Percentiles rank a stretch among this genome's conserved stretches.
phyloP scores from a whole-genome alignment of 768 basidiomycete species.

The Russula earlei region DNA sequence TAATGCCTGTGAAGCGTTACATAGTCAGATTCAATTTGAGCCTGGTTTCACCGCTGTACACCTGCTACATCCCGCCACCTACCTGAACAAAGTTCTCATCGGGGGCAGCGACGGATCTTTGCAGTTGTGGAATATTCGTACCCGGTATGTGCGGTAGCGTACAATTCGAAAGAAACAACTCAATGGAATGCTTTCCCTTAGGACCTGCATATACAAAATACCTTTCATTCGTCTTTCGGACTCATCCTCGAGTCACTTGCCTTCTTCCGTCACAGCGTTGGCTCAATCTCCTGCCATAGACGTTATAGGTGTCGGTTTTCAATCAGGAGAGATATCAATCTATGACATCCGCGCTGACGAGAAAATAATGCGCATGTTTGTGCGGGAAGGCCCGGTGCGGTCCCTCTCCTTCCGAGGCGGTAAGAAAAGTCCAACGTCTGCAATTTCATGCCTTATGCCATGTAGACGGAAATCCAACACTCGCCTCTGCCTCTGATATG shows the following conservation, averaged over 20 bases:
- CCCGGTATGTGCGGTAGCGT: slow-evolving; percentile 43
- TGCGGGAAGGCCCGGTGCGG: slow-evolving; percentile 77
- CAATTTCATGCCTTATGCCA: slow-evolving; percentile 4
- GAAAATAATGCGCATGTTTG: slow-evolving; percentile 76
- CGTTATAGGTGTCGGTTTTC: slow-evolving; percentile 87
- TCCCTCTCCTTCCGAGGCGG: slow-evolving; percentile 82
- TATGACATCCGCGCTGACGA: slow-evolving; percentile 90
- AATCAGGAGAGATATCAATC: slow-evolving; percentile 78
- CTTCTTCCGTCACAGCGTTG: slow-evolving; percentile 59
- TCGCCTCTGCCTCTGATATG: slow-evolving; percentile 77
- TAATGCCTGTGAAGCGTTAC: slow-evolving; percentile 17
- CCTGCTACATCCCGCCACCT: slow-evolving; percentile 89
- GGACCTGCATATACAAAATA: slow-evolving; percentile 80
- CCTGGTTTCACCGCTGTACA: slow-evolving; percentile 75
- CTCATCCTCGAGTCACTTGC: slow-evolving; percentile 25
- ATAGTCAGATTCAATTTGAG: slow-evolving; percentile 70
- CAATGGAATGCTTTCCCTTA: slow-evolving; percentile 25
- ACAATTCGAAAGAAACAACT: neutral
- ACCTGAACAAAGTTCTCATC: slow-evolving; percentile 90
- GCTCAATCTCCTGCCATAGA: slow-evolving; percentile 94
- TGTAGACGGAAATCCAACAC: slow-evolving; percentile 76
- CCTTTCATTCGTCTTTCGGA: slow-evolving; percentile 43
- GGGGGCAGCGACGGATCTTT: slow-evolving; percentile 71
- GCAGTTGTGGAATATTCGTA: slow-evolving; percentile 91
- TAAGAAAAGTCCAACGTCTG: slow-evolving; percentile 25